Base-by-base conservation (phyloP, 2,329 filamentous ascomycete species). In the Cordyceps javanica region DNA sequence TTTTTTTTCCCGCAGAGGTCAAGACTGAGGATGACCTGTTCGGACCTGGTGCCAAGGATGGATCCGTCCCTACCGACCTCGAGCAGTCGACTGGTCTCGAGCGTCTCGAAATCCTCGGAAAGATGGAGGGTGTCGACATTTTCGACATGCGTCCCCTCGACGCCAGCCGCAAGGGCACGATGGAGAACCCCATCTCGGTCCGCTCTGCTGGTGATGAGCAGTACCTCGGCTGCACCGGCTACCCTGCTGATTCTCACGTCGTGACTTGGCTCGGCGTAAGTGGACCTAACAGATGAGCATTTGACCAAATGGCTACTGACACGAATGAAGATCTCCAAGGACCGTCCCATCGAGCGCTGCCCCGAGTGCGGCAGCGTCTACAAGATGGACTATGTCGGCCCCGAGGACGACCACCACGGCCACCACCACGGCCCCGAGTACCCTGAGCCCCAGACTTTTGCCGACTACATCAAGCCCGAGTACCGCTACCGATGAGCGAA, bases 101-200 rank as follows among this genome's bases (percentile, higher is more conserved):
- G 82, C 92, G 94, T 85, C 85, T 99, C 67, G 94, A 99, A 79
- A 94, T 99, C 70, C 82, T 99, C 73, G 94, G 94, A 78, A 99
- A 99, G 86, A 96, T 97, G 89, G 91, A 97, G 82, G 92, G 94
- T 65, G 81, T 97, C 69, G 94, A 99, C 73, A 82, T 97, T 73
- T 99, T 99, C 80, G 92, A 99, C 79, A 96, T 97, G 94, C 88
- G 86, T 76, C 94, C 94, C 63, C 85, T 99, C 68, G 94, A 97
- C 74, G 82, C 93, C 63, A 94, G 89, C 74, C 87, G 94, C 72
- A 84, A 83, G 76, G 93, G 93, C 90, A 97, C 94, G 60, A 75
- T 96, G 70, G 83, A 95, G 64, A 81, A 97, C 78, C 94, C 94
- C 67, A 95, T 99, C 72, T 70, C 88, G 58, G 91, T 99, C 74